phyloP scores from a whole-genome alignment of 371 early-diverging fungal species.

The Actinomucor elegans region DNA sequence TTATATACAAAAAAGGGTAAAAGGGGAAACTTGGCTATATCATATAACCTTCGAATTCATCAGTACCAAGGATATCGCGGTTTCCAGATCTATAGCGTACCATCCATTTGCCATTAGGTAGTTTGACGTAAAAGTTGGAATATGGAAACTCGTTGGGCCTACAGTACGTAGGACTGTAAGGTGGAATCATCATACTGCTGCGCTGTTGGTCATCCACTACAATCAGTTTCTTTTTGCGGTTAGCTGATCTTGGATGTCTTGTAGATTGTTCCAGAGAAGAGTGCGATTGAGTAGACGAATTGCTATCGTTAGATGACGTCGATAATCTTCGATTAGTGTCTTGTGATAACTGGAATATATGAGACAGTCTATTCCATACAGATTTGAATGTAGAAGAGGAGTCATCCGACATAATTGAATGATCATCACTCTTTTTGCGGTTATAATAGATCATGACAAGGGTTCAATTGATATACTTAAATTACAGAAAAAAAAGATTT shows the following conservation, averaged over 20 bases:
- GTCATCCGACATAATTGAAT: neutral
- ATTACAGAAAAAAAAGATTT: slow-evolving; percentile 1
- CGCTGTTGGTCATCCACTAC: neutral
- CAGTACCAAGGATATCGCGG: slow-evolving; percentile 40
- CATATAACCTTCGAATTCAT: slow-evolving; percentile 36
- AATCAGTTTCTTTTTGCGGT: neutral
- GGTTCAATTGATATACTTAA: neutral
- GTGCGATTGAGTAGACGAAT: no score
- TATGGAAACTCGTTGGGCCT: slow-evolving; percentile 44
- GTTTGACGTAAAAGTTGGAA: slow-evolving; percentile 46
- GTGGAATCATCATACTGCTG: slow-evolving; percentile 24
- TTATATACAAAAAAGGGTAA: no score
- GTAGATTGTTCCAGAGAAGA: no score
- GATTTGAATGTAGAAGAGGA: slow-evolving; percentile 5
- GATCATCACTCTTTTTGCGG: neutral
- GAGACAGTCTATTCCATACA: slow-evolving; percentile 8
- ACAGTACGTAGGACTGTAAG: slow-evolving; percentile 47
- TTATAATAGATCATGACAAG: neutral
- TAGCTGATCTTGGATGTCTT: neutral
- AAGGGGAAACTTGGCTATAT: no score
- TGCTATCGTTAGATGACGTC: slow-evolving; percentile 2
- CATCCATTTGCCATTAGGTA: slow-evolving; percentile 50
- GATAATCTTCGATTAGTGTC: slow-evolving; percentile 2
- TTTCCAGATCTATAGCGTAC: slow-evolving; percentile 43
- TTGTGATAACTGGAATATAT: slow-evolving; percentile 3